Evolutionary conservation across 2,329 filamentous ascomycete genomes (phyloP).

Genomic region (Leptographium lundbergii): DNA sequence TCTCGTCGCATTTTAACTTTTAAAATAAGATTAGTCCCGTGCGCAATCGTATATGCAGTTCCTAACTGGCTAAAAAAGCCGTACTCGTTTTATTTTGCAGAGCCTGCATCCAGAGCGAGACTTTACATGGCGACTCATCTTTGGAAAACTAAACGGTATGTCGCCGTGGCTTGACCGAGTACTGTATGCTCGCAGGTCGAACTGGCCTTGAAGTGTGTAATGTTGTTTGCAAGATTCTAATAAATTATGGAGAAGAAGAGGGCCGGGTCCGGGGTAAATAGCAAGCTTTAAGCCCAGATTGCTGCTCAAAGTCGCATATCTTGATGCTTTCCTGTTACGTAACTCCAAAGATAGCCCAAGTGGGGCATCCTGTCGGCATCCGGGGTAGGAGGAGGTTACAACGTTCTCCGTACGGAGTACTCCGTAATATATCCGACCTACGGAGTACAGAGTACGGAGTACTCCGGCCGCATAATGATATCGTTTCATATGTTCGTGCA

Average conservation of each 20-base stretch:
- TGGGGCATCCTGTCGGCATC: neutral
- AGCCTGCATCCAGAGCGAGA: constrained; percentile 11
- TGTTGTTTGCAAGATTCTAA: neutral
- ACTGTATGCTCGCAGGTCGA: neutral
- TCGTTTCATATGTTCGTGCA: no score
- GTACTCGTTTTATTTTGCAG: constrained; percentile 9
- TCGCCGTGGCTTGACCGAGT: neutral
- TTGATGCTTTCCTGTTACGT: neutral
- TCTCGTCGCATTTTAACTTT: constrained; percentile 21
- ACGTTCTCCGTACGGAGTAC: no score
- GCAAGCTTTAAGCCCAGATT: neutral
- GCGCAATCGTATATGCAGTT: neutral
- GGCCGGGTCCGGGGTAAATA: neutral
- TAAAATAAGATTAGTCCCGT: neutral
- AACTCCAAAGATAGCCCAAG: neutral
- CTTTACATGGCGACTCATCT: constrained; percentile 11
- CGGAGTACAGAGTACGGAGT: no score
- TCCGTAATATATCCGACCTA: no score
- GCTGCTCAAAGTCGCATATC: neutral
- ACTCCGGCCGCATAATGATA: no score
- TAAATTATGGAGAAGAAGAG: neutral
- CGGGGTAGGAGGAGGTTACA: neutral
- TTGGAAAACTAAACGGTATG: neutral
- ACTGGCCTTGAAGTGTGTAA: neutral
- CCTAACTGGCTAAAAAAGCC: neutral